Percentiles rank a stretch among this genome's conserved stretches.
Conservation (phyloP, 192 early-diverging fungal genomes). For the Podila minutissima region DNA sequence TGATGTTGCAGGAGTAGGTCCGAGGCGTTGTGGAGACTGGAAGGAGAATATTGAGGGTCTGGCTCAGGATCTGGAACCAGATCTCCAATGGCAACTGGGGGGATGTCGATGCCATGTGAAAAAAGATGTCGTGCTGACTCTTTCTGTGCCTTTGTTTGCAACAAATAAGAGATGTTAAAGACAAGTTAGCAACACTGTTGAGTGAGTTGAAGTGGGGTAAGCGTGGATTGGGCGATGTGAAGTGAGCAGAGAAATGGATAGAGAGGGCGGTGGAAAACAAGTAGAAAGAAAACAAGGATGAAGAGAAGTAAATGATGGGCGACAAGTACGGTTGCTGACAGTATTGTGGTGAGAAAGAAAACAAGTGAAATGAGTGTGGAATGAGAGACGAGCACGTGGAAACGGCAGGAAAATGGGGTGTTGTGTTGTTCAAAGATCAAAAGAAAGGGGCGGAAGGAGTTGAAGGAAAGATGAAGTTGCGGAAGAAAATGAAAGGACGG, state of each 20-base stretch:
- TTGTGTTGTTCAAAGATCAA: neutral
- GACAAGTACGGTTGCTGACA: neutral
- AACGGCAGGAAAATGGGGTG: neutral
- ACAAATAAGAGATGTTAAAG: neutral
- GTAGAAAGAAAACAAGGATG: neutral
- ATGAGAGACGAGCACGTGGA: neutral
- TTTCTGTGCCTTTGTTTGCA: neutral
- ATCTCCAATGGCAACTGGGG: conserved; percentile 34
- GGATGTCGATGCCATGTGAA: conserved; percentile 3
- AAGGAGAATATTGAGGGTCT: conserved; percentile 32
- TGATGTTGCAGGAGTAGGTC: conserved; percentile 34
- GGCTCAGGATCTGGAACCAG: conserved; percentile 48
- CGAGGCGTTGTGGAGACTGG: conserved; percentile 35
- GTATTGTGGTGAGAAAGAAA: neutral
- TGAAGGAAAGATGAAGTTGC: neutral
- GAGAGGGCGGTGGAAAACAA: neutral
- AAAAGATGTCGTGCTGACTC: neutral
- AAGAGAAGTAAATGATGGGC: neutral
- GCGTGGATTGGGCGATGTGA: conserved; percentile 16
- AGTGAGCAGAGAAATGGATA: neutral
- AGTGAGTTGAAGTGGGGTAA: conserved; percentile 5
- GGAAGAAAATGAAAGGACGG: neutral
- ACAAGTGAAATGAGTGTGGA: neutral
- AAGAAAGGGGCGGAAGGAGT: neutral
- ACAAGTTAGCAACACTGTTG: neutral